phyloP scores from a whole-genome alignment of 257 asterid species.

The Salvia hispanica region DNA sequence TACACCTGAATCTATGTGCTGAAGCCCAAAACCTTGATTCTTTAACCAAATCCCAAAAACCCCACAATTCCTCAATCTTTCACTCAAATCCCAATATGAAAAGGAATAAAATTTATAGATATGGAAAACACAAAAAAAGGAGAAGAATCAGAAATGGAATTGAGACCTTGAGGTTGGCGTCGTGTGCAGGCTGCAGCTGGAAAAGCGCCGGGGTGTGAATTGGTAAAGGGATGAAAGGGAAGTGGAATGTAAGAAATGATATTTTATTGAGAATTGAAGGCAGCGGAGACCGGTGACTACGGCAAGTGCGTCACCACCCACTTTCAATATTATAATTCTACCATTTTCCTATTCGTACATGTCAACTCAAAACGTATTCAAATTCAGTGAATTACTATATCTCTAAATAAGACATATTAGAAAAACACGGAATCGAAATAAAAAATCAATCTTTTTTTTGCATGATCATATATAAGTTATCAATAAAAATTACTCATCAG shows the following conservation, averaged over 20 bases:
- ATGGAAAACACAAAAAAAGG: neutral
- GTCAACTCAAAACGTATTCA: no score
- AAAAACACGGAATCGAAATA: no score
- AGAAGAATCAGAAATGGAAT: conserved; percentile 3
- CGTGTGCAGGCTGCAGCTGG: conserved; percentile 8
- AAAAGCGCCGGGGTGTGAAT: neutral
- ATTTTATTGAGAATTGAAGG: neutral
- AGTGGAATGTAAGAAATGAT: conserved; percentile 14
- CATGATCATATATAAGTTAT: no score
- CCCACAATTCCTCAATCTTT: conserved; percentile 9
- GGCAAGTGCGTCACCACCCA: neutral
- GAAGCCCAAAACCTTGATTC: conserved; percentile 16
- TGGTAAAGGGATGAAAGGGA: neutral
- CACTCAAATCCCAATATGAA: conserved; percentile 11
- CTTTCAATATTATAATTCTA: no score
- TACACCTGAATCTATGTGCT: neutral
- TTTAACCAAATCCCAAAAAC: conserved; percentile 11
- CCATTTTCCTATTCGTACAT: no score
- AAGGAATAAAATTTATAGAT: neutral
- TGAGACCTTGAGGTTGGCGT: conserved; percentile 24
- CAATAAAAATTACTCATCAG: no score
- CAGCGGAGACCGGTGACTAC: neutral
- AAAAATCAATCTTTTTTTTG: no score
- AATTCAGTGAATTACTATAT: no score
- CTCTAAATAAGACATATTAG: no score